These are phyloP conservation scores for Cercospora sesami DNA, from an alignment of 2,329 filamentous ascomycete species.

Conservation along the genomic window DNA sequence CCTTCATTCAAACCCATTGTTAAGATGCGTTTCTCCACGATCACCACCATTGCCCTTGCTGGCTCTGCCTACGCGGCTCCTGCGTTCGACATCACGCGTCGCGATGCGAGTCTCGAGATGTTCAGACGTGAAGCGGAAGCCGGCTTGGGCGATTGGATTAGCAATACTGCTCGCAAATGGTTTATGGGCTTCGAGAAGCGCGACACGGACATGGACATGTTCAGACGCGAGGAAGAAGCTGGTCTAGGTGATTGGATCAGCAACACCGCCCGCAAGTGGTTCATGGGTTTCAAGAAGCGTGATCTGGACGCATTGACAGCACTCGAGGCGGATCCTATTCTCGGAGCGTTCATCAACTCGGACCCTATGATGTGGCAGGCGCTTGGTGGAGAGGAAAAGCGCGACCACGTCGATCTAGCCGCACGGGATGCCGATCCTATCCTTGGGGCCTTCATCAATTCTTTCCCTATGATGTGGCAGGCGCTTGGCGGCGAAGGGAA, in stretches of 20 bases:
- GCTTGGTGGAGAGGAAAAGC: background rate
- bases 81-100: background rate
- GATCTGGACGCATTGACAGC: background rate
- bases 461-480: background rate
- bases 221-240: background rate
- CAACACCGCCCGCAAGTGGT: background rate
- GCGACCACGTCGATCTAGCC: background rate
- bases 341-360: background rate
- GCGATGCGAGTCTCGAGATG: background rate
- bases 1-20: background rate
- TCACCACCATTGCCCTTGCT: background rate
- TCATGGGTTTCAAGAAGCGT: background rate
- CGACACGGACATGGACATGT: background rate
- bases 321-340: background rate
- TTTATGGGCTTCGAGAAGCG: background rate
- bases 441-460: background rate
- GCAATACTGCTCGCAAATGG: background rate
- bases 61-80: slow-evolving; percentile 1
- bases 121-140: background rate
- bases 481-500: background rate
- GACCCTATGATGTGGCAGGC: background rate
- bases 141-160: background rate
- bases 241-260: background rate
- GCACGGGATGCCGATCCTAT: background rate
- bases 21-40: slow-evolving; percentile 2